Evolutionary conservation across 2,329 filamentous ascomycete species (phyloP).

Genomic region (Trichoderma sp.): DNA sequence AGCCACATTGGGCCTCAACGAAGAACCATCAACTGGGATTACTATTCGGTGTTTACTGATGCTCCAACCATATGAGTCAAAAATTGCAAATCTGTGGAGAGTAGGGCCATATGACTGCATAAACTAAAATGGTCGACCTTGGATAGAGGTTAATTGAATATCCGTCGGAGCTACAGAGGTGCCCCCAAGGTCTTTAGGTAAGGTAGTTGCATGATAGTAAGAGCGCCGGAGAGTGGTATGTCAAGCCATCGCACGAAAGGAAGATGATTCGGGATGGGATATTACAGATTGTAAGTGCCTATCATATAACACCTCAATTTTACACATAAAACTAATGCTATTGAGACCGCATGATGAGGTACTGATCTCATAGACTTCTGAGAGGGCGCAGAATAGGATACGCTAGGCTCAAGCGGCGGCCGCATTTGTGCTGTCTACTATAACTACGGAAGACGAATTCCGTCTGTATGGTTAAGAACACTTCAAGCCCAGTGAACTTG

Average conservation of each 20-base stretch:
- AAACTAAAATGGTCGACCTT: background rate
- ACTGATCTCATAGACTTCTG: background rate
- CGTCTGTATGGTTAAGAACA: background rate
- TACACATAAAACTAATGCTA: background rate
- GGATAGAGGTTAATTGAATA: background rate
- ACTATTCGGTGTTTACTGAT: background rate
- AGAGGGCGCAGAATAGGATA: background rate
- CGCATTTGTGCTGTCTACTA: background rate
- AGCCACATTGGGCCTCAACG: background rate
- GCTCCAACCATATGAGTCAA: background rate
- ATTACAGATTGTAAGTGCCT: background rate
- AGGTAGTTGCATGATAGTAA: background rate
- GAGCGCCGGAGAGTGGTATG: rapidly evolving
- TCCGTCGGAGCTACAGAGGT: background rate
- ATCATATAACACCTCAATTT: background rate
- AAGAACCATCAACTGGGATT: background rate
- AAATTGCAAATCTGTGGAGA: background rate
- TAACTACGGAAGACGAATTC: background rate
- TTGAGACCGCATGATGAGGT: background rate
- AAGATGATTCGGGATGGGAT: background rate
- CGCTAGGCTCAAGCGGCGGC: background rate
- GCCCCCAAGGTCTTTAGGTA: no score
- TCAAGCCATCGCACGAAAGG: background rate
- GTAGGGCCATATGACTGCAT: background rate
- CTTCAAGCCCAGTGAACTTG: background rate